Percentiles rank a stretch among this genome's conserved stretches.
Conservation (phyloP, 1,139 yeast genomes). For the Protomyces arabidopsidicola region DNA sequence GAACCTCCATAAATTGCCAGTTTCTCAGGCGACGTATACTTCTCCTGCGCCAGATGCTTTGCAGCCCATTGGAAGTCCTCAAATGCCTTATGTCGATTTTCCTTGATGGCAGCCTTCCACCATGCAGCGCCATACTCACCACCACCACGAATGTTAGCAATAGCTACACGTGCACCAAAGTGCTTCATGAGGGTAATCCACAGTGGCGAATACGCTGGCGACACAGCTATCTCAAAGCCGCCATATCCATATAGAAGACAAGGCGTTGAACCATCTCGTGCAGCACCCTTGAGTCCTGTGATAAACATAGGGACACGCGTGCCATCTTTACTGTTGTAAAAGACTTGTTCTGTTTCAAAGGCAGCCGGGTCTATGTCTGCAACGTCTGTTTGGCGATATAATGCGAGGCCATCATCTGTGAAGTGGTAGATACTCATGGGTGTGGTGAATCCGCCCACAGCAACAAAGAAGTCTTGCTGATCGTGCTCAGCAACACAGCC, state of each 20-base stretch:
- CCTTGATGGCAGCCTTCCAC: conserved; percentile 22
- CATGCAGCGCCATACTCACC: conserved; percentile 27
- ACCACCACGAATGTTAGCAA: conserved; percentile 27
- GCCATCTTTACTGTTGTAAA: conserved; percentile 23
- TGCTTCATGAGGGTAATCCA: conserved; percentile 25
- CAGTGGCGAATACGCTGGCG: conserved; percentile 17
- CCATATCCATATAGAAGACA: conserved; percentile 24
- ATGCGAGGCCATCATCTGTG: background rate
- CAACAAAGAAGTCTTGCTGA: conserved; percentile 16
- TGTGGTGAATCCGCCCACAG: conserved; percentile 25
- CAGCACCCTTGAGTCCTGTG: conserved; percentile 6
- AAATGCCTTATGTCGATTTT: conserved; percentile 13
- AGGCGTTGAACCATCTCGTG: conserved; percentile 13
- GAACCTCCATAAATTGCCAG: conserved; percentile 22
- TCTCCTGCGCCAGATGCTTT: conserved; percentile 1
- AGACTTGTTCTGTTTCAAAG: conserved; percentile 25
- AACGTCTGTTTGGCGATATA: conserved; percentile 18
- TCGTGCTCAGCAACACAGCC: conserved; percentile 7
- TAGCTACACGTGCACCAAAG: conserved; percentile 16
- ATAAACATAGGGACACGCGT: conserved; percentile 26
- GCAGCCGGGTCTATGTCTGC: conserved; percentile 16
- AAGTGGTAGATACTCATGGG: conserved; percentile 16
- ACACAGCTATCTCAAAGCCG: conserved; percentile 10
- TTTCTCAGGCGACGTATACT: conserved; percentile 15
- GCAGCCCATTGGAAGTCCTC: conserved; percentile 23